Conservation (phyloP, 2,329 filamentous ascomycete species). For the Aspergillus latus region DNA sequence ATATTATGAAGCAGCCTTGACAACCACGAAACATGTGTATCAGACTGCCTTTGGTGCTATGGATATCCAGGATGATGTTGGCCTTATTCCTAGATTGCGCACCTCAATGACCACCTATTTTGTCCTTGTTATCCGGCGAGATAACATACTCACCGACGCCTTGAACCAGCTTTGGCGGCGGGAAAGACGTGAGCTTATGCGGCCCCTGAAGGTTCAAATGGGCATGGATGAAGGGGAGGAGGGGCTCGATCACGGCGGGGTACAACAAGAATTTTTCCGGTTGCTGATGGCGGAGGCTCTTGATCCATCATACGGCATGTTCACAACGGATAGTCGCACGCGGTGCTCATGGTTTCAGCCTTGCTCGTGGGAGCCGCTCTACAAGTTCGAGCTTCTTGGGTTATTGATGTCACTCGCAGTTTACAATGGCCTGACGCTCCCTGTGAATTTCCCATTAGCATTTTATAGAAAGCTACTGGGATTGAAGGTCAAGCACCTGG, state of each 20-base stretch:
- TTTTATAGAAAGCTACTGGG: conserved; percentile 79
- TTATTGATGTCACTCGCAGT: conserved; percentile 84
- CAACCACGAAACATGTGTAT: conserved; percentile 46
- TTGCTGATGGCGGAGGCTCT: conserved; percentile 78
- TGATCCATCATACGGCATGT: conserved; percentile 72
- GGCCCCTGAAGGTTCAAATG: conserved; percentile 84
- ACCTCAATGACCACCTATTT: conserved; percentile 70
- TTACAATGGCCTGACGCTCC: conserved; percentile 89
- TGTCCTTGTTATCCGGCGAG: conserved; percentile 66
- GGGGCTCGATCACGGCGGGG: conserved; percentile 88
- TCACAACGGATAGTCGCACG: conserved; percentile 73
- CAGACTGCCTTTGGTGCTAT: conserved; percentile 47
- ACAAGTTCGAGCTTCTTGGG: conserved; percentile 88
- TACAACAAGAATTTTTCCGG: conserved; percentile 95
- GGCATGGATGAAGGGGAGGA: conserved; percentile 81
- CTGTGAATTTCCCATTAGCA: conserved; percentile 80
- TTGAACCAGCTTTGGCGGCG: conserved; percentile 89
- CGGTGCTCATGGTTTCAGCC: conserved; percentile 87
- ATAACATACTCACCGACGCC: conserved; percentile 68
- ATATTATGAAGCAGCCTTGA: conserved; percentile 67
- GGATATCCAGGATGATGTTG: conserved; percentile 56
- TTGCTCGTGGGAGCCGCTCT: conserved; percentile 74
- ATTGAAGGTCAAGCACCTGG: conserved; percentile 65
- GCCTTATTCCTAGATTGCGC: conserved; percentile 63
- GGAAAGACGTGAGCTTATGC: conserved; percentile 75